Conservation (phyloP, 169 alveolate species). For the Sarcocystis neurona region DNA sequence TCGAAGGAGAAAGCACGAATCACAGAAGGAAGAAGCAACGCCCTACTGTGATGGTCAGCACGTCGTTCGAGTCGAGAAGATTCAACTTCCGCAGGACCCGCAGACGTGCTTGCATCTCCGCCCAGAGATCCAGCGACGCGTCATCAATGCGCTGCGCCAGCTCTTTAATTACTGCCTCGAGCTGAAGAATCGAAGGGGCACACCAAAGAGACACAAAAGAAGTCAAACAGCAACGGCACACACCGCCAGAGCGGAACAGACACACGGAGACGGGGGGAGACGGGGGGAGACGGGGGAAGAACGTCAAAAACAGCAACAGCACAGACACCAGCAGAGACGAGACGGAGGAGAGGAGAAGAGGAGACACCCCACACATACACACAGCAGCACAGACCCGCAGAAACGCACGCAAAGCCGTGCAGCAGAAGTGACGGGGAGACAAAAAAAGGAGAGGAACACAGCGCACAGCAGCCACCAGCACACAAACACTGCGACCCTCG, state of each 20-base stretch:
- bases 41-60: constrained; percentile 19
- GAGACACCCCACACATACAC: neutral
- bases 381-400: neutral
- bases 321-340: neutral
- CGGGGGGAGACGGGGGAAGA: neutral
- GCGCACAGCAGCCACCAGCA: neutral
- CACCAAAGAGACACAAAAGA: neutral
- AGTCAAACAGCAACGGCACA: neutral
- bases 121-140: constrained; percentile 23
- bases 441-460: neutral
- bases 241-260: too few relatives aligned
- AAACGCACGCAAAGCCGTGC: neutral
- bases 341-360: neutral
- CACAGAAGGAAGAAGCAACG: neutral
- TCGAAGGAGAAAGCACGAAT: neutral
- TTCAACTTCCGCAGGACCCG: neutral
- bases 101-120: constrained; percentile 41
- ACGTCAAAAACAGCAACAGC: neutral
- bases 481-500: too few relatives aligned
- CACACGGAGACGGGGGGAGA: neutral
- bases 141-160: constrained; percentile 10
- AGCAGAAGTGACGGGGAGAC: neutral
- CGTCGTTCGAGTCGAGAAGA: neutral
- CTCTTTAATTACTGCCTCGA: neutral
- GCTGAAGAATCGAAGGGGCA: neutral